Percentiles rank a stretch among this genome's conserved stretches.
Conservation (phyloP, 805 yeast genomes). For the Wickerhamomyces bovis region DNA sequence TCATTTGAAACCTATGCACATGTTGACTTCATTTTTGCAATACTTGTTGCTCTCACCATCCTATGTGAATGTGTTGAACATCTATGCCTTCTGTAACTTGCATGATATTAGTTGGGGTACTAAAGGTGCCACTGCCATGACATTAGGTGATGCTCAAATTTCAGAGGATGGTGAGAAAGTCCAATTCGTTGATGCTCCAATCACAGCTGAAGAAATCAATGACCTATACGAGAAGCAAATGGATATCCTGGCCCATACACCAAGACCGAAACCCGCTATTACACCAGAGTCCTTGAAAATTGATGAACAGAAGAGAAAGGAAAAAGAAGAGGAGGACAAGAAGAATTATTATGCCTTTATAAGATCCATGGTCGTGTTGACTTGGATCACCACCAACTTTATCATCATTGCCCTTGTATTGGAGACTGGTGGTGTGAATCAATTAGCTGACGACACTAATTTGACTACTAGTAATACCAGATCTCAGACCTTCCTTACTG, state of each 20-base stretch:
- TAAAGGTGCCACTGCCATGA: conserved; percentile 66
- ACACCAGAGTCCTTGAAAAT: conserved; percentile 23
- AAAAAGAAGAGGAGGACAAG: conserved; percentile 45
- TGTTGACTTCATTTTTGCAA: conserved; percentile 83
- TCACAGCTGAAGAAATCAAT: conserved; percentile 71
- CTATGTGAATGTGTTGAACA: conserved; percentile 84
- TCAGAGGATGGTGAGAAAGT: conserved; percentile 52
- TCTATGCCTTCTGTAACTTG: conserved; percentile 92
- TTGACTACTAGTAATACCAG: conserved; percentile 25
- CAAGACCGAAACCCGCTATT: conserved; percentile 22
- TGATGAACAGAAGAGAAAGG: conserved; percentile 30
- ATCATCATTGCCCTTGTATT: conserved; percentile 77
- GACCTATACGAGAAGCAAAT: conserved; percentile 61
- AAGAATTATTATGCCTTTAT: conserved; percentile 86
- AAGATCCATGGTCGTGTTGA: conserved; percentile 80
- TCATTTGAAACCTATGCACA: conserved; percentile 88
- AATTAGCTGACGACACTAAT: conserved; percentile 21
- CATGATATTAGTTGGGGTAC: conserved; percentile 99
- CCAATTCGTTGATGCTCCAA: conserved; percentile 63
- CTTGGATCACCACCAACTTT: conserved; percentile 87
- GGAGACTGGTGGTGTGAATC: conserved; percentile 73
- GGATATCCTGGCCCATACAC: conserved; percentile 41
- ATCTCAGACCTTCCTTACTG: conserved; percentile 67
- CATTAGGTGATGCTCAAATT: conserved; percentile 83
- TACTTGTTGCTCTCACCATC: conserved; percentile 82